phyloP scores from a whole-genome alignment of 1,284 basidiomycete species.

The Boletus smithii region DNA sequence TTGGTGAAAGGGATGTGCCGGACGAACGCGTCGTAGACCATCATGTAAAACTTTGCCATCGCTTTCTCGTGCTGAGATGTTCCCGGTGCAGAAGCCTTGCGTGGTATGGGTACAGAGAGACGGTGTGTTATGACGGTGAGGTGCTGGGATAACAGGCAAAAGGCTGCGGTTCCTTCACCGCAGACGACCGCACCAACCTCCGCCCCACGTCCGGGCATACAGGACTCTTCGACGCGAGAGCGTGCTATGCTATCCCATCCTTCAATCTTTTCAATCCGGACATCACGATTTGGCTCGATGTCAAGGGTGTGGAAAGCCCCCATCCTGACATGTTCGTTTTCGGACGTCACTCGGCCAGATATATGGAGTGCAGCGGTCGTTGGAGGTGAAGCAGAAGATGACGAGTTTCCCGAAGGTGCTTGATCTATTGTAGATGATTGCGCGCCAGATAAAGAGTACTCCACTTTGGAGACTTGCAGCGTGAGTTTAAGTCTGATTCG shows the following conservation, averaged over 20 bases:
- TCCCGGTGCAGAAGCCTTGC: constrained; percentile 83
- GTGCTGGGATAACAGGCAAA: constrained; percentile 93
- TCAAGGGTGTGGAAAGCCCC: constrained; percentile 97
- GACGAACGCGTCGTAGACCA: constrained; percentile 84
- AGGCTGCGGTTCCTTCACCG: constrained; percentile 92
- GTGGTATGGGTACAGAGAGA: constrained; percentile 86
- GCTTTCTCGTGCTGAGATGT: constrained; percentile 87
- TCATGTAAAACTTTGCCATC: constrained; percentile 77
- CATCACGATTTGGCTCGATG: constrained; percentile 87
- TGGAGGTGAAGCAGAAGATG: constrained; percentile 39
- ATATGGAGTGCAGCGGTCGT: constrained; percentile 78
- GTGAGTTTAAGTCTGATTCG: constrained; percentile 86
- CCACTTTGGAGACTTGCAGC: constrained; percentile 66
- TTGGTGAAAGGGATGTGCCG: constrained; percentile 84
- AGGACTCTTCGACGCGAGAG: constrained; percentile 82
- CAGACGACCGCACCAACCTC: constrained; percentile 96
- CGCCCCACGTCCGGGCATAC: constrained; percentile 88
- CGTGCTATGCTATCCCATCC: constrained; percentile 92
- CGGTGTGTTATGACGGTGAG: constrained; percentile 95
- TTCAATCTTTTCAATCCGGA: constrained; percentile 84
- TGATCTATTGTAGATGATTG: constrained; percentile 49
- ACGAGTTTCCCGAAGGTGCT: constrained; percentile 36
- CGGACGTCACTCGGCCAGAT: constrained; percentile 83
- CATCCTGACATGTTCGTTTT: constrained; percentile 90
- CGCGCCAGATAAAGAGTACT: constrained; percentile 66